Evolutionary conservation across 1,284 basidiomycete species (phyloP), one percentile per base, ranked within the genome.

Genomic region (Cutaneotrichosporon dermatis): DNA sequence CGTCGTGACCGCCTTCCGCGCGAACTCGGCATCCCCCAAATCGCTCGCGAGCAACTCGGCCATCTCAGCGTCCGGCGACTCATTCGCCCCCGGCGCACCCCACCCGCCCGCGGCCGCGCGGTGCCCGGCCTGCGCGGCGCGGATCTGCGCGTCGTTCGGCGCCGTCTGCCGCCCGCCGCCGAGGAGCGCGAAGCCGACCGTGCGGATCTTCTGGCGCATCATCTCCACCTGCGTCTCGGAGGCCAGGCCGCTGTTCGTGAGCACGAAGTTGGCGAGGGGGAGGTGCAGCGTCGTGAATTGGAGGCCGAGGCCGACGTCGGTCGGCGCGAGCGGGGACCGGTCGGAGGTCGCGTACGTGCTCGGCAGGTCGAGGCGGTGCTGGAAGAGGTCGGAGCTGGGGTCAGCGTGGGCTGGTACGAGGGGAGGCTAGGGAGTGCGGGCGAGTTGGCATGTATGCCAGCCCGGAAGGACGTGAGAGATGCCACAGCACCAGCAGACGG

Each of bases 161-260:
- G 54, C 54, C 60, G 39, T 65, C 65, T 64, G 67, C 36, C 77
- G 58, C 16, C 72, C 74, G 36, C 73, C 69, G n/a, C 76, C 77
- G 16, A 79, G 65, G 4, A 79, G 68, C 2, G 76, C 77, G 57
- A 82, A 78, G 45, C 81, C 81, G 12, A 82, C 67, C 0, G 80
- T 81, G 16, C 80, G 73, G 44, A 82, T 68, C 62, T 75, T 74
- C 41, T 74, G 69, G 48, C 74, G 70, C 68, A 79, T 70, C 79
- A 82, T 81, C 43, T 69, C 68, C 36, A 81, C 72, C 58, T 81
- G 79, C 11, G 69, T 73, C 15, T 72, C 69, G 13, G 76, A 65
- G 1, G 80, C 74, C 16, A 76, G 69, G 41, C 81, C 81, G n/a
- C 75, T 76, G 69, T 81, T 81, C 46, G 79, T 80, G 15, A 81